Evolutionary conservation across 2,329 filamentous ascomycete species (phyloP).

Genomic region (Penicillium digitatum): DNA sequence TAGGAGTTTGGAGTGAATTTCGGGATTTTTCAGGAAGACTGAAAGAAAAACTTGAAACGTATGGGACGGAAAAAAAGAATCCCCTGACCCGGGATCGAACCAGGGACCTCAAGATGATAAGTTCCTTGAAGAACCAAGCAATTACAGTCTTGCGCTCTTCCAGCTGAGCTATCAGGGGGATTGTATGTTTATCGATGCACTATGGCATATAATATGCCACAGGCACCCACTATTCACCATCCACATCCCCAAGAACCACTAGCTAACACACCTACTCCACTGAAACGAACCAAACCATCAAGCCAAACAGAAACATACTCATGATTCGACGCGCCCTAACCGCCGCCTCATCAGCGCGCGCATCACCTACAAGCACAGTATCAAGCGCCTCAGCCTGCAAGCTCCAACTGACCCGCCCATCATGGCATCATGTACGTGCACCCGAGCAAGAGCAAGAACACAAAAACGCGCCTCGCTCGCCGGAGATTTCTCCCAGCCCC

Average conservation of each 20-base stretch:
- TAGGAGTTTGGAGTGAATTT: background rate
- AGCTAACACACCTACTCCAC: background rate
- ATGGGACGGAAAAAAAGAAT: background rate
- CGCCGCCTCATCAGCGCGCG: slow-evolving; percentile 14
- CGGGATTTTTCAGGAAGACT: background rate
- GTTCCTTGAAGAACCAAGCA: background rate
- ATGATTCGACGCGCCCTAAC: slow-evolving; percentile 18
- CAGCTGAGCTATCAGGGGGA: slow-evolving; percentile 6
- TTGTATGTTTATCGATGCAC: no score
- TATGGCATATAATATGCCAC: no score
- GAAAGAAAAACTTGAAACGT: background rate
- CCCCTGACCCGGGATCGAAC: slow-evolving; percentile 6
- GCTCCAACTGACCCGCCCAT: slow-evolving; percentile 9
- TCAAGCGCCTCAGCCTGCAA: slow-evolving; percentile 5
- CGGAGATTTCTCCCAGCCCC: background rate
- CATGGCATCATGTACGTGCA: slow-evolving; percentile 17
- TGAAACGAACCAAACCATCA: background rate
- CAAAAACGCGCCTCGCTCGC: background rate
- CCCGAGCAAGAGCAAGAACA: background rate
- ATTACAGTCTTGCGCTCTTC: slow-evolving; percentile 8
- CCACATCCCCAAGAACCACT: background rate
- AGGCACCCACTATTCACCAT: background rate
- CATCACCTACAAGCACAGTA: slow-evolving; percentile 3
- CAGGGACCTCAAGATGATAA: slow-evolving; percentile 3
- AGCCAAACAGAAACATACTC: background rate